These are phyloP conservation scores for Scytalidium lignicola DNA, from an alignment of 2,329 filamentous ascomycete genomes.

Conservation along the genomic window DNA sequence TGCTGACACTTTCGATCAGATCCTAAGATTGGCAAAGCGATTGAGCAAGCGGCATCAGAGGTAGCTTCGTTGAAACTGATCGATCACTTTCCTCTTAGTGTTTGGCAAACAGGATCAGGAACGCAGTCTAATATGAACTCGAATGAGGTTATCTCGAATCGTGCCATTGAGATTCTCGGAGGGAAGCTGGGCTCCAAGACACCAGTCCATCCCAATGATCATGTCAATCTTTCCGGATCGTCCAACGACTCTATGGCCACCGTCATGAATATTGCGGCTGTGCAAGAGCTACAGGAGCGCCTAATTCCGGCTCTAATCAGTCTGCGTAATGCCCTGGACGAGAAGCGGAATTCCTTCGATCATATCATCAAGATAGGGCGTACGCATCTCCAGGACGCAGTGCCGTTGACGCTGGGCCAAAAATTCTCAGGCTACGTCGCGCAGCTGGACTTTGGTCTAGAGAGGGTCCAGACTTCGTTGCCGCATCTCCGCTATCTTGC, in stretches of 20 bases:
- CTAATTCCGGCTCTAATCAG: neutral
- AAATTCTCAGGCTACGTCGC: neutral
- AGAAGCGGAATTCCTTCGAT: too few species aligned
- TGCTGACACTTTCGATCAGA: neutral
- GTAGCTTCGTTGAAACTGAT: slow-evolving; percentile 2
- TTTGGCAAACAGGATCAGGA: neutral
- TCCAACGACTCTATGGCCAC: too few species aligned
- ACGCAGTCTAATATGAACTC: neutral
- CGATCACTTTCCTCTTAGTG: neutral
- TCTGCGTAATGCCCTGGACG: neutral
- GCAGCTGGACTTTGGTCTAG: too few species aligned
- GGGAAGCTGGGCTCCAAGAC: slow-evolving; percentile 1
- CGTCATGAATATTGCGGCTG: neutral
- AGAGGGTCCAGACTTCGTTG: too few species aligned
- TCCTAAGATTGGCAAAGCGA: neutral
- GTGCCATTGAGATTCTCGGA: slow-evolving; percentile 1
- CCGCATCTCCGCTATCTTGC: too few species aligned
- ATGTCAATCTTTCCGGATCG: too few species aligned
- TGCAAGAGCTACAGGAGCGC: neutral
- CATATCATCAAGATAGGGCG: neutral
- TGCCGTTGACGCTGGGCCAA: neutral
- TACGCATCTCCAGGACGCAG: neutral
- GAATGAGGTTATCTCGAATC: slow-evolving; percentile 1
- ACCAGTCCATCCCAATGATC: neutral
- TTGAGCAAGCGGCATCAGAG: neutral